Percentiles rank a stretch among this genome's conserved stretches.
phyloP scores from a whole-genome alignment of 768 basidiomycete species.

The Naganishia onofrii region DNA sequence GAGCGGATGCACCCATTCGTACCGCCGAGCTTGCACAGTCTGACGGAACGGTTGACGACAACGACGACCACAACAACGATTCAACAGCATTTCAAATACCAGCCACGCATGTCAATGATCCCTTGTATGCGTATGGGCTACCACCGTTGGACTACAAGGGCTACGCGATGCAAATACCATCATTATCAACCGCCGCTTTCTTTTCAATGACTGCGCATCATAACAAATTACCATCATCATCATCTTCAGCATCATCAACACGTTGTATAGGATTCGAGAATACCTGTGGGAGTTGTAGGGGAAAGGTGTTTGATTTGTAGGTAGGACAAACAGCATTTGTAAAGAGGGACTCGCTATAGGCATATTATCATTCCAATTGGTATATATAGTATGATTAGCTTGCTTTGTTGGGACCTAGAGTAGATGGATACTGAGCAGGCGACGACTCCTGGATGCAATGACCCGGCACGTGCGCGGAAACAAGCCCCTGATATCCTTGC shows the following conservation, averaged over 20 bases:
- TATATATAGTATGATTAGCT: too few relatives aligned
- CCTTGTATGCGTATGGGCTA: not conserved
- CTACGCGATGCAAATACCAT: not conserved
- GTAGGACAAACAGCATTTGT: constrained; percentile 25
- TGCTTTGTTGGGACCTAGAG: too few relatives aligned
- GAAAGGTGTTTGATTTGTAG: constrained; percentile 20
- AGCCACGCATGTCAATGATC: not conserved
- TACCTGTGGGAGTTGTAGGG: constrained; percentile 26
- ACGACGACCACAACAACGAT: not conserved
- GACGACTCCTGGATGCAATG: too few relatives aligned
- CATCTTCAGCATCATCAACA: not conserved
- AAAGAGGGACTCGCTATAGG: too few relatives aligned
- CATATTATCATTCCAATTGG: too few relatives aligned
- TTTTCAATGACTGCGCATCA: not conserved
- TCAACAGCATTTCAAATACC: not conserved
- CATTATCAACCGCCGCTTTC: too few relatives aligned
- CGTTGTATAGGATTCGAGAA: constrained; percentile 22
- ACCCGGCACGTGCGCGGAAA: too few relatives aligned
- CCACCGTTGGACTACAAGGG: not conserved
- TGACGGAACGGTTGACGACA: too few relatives aligned
- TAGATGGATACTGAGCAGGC: too few relatives aligned
- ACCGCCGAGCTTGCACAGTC: not conserved
- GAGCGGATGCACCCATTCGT: not conserved
- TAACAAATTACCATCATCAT: not conserved
- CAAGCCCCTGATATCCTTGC: too few relatives aligned